Evolutionary conservation across 768 basidiomycete species (phyloP).

Genomic region (Mycena galericulata): DNA sequence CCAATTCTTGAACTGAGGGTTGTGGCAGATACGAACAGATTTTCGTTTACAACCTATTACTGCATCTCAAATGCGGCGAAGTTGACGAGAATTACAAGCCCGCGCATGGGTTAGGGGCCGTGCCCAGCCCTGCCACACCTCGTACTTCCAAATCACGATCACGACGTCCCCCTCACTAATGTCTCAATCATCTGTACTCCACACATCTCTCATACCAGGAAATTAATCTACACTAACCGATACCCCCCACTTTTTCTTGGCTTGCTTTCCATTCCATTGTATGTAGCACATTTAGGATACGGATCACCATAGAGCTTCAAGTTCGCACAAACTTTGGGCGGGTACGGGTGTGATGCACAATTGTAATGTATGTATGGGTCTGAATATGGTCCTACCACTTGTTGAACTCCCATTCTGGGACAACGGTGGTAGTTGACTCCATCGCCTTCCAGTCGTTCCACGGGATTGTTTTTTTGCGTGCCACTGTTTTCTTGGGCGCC

Average conservation of each 20-base stretch:
- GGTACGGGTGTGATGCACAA: constrained; percentile 9
- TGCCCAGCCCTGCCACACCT: constrained; percentile 56
- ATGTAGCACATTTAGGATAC: constrained; percentile 26
- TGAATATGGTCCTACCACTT: constrained; percentile 51
- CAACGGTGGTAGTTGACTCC: constrained; percentile 41
- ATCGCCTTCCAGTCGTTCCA: constrained; percentile 65
- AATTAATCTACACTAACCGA: constrained; percentile 9
- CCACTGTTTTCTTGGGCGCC: constrained; percentile 3
- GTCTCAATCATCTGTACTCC: background rate
- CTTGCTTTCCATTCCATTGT: constrained; percentile 12
- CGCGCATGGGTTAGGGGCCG: constrained; percentile 82
- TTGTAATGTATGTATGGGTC: constrained; percentile 17
- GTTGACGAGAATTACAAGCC: constrained; percentile 86
- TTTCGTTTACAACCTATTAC: constrained; percentile 87
- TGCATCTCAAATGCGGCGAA: constrained; percentile 80
- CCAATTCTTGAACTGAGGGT: constrained; percentile 22
- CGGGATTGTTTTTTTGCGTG: constrained; percentile 16
- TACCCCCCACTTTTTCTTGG: constrained; percentile 13
- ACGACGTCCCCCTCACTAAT: constrained; percentile 53
- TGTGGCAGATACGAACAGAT: constrained; percentile 81
- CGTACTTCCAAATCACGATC: constrained; percentile 68
- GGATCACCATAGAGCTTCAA: constrained; percentile 22
- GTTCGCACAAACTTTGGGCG: constrained; percentile 4
- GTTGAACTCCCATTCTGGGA: constrained; percentile 63
- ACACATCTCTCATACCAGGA: constrained; percentile 14